These are phyloP conservation scores for Groenewaldozyma auringiensis DNA, from an alignment of 1,139 yeast genomes.

Conservation along the genomic window DNA sequence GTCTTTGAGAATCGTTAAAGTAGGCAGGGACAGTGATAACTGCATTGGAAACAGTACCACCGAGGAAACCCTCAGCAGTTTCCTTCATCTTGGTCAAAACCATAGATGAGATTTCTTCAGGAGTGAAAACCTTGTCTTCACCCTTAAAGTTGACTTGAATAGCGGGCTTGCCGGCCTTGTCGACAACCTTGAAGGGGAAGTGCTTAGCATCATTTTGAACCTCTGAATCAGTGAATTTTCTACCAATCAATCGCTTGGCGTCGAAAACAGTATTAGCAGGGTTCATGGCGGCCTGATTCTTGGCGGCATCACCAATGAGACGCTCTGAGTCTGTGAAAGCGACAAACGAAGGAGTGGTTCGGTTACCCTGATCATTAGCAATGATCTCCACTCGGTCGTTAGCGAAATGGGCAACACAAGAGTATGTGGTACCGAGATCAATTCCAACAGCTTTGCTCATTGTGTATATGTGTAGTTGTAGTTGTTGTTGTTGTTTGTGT, in stretches of 20 bases:
- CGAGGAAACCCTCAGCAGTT: conserved; percentile 88
- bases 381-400: conserved; percentile 87
- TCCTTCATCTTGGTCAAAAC: conserved; percentile 92
- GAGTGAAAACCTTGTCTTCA: conserved; percentile 87
- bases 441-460: conserved; percentile 44
- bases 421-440: conserved; percentile 98
- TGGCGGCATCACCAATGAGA: conserved; percentile 97
- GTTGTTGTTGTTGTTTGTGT: background rate
- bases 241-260: conserved; percentile 95
- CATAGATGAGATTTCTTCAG: conserved; percentile 95
- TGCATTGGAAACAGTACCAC: conserved; percentile 78
- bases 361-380: conserved; percentile 98
- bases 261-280: conserved; percentile 93
- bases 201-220: conserved; percentile 91
- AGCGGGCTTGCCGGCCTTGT: conserved; percentile 78
- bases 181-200: conserved; percentile 91
- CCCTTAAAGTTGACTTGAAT: conserved; percentile 91
- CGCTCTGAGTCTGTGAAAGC: conserved; percentile 95
- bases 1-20: conserved; percentile 94
- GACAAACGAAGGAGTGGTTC: conserved; percentile 96
- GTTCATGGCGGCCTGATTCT: conserved; percentile 97
- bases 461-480: conserved; percentile 5
- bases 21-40: conserved; percentile 94
- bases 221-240: conserved; percentile 79
- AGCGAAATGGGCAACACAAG: conserved; percentile 96